A percentile compares a stretch with the other conserved stretches of the same genome.
Evolutionary conservation across 306 rosid species (phyloP).

Genomic region (Betula pendula): DNA sequence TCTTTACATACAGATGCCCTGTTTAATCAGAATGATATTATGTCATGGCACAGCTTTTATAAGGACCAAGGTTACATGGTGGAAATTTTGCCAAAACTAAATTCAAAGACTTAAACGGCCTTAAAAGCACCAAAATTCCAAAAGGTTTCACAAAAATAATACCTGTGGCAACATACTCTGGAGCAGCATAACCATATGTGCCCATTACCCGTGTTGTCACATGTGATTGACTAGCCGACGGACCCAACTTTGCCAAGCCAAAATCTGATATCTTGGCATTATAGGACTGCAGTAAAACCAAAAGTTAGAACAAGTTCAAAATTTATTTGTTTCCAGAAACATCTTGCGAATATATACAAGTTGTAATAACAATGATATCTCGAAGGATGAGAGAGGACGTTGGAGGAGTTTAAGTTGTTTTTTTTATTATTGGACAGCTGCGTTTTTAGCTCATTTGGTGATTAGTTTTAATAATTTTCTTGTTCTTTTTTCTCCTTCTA

Average conservation of each 20-base stretch:
- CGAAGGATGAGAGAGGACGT: too few relatives aligned
- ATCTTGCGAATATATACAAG: conserved; percentile 5
- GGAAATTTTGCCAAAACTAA: neutral
- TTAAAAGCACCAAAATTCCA: conserved; percentile 8
- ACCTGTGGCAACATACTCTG: conserved; percentile 93
- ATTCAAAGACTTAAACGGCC: neutral
- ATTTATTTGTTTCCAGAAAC: neutral
- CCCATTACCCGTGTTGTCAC: conserved; percentile 97
- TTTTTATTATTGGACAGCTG: too few relatives aligned
- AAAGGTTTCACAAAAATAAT: conserved; percentile 4
- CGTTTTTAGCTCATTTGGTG: too few relatives aligned
- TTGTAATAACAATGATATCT: neutral
- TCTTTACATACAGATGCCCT: conserved; percentile 93
- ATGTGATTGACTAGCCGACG: conserved; percentile 95
- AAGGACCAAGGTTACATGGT: conserved; percentile 1
- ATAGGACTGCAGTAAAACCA: conserved; percentile 53
- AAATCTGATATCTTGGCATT: conserved; percentile 93
- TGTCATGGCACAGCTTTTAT: neutral
- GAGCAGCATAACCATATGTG: conserved; percentile 96
- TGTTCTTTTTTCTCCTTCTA: too few relatives aligned
- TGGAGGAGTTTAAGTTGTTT: too few relatives aligned
- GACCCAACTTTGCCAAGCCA: conserved; percentile 96
- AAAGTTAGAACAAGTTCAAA: conserved; percentile 17
- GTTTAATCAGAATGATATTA: conserved; percentile 17
- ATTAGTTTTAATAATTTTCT: too few relatives aligned